Conservation (phyloP, 441 rosid genomes). For the Populus trichocarpa region DNA sequence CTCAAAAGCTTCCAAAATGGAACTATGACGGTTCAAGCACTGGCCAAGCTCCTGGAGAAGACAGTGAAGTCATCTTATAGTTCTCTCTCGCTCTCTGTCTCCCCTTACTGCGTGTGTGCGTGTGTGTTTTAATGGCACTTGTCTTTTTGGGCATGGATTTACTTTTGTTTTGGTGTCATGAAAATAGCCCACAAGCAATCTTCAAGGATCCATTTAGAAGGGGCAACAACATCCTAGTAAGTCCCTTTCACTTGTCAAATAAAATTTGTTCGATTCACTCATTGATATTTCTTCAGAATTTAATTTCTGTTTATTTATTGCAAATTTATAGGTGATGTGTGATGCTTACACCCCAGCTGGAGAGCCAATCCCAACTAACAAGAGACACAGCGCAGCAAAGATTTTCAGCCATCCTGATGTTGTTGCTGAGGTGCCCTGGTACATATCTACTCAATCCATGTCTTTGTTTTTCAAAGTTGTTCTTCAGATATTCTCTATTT, state of each 20-base stretch:
- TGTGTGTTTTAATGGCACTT: conserved; percentile 1
- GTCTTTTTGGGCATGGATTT: background rate
- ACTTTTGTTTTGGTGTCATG: background rate
- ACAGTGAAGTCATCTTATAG: conserved; percentile 71
- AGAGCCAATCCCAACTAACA: conserved; percentile 63
- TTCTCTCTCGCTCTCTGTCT: conserved; percentile 16
- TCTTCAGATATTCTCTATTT: background rate
- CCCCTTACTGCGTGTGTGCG: background rate
- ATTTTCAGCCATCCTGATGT: conserved; percentile 67
- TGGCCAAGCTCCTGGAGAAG: conserved; percentile 66
- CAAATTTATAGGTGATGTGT: conserved; percentile 52
- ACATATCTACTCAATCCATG: background rate
- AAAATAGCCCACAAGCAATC: conserved; percentile 62
- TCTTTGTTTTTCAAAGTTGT: background rate
- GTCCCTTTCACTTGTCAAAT: background rate
- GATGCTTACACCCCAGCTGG: conserved; percentile 74
- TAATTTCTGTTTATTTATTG: too few species aligned
- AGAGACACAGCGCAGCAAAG: conserved; percentile 56
- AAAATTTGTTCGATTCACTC: background rate
- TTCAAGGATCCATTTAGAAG: conserved; percentile 70
- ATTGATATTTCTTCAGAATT: background rate
- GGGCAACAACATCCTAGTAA: conserved; percentile 69
- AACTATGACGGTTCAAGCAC: conserved; percentile 83
- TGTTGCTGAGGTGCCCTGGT: conserved; percentile 61
- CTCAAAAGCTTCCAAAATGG: conserved; percentile 62